Evolutionary conservation across 306 rosid genomes (phyloP), one percentile per base, ranked within the genome.

Genomic region (Lathyrus sativus): DNA sequence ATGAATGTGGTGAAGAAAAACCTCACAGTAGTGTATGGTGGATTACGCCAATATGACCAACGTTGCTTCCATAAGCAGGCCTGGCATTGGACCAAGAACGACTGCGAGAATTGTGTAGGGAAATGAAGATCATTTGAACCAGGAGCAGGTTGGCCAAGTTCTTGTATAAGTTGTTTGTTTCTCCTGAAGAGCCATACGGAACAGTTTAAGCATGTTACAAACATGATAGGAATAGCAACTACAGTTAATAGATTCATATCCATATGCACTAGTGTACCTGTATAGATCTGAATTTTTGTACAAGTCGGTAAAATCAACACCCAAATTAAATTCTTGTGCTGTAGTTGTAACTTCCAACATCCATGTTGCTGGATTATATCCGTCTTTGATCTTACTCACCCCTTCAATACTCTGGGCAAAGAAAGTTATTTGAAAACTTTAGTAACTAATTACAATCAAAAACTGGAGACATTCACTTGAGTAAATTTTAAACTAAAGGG

Each of bases 311-410:
- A 91, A 89, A 77, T 89, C 85, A 56, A 87, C 81, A 24, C 86
- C 88, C 54, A 85, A 75, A 69, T 38, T 46, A 46, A 50, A 26
- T 77, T 91, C 96, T 74, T 84, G 88, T 46, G 87, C 86, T 50
- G 81, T 49, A 6, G 89, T 58, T 8, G 96, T 84, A 68, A 89
- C 80, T 59, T 91, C 96, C 74, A 91, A 58, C 97, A 91, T 91
- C 97, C 97, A 87, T 10, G 97, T 91, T 50, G 97, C 96, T 1
- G 95, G 96, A 67, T 91, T 91, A 76, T 89, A 89, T 51, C 91
- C 96, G 6, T 87, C 89, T 61, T 85, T 85, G 62, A 91, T 91
- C 79, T 84, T 85, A 18, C 84, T 74, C 51, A 85, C 76, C 18
- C 95, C 90, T 0, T 79, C 78, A 56, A 88, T 45, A 62, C 75